These are phyloP conservation scores for Plasmodium fragile DNA, from an alignment of 169 alveolate species.

Conservation along the genomic window DNA sequence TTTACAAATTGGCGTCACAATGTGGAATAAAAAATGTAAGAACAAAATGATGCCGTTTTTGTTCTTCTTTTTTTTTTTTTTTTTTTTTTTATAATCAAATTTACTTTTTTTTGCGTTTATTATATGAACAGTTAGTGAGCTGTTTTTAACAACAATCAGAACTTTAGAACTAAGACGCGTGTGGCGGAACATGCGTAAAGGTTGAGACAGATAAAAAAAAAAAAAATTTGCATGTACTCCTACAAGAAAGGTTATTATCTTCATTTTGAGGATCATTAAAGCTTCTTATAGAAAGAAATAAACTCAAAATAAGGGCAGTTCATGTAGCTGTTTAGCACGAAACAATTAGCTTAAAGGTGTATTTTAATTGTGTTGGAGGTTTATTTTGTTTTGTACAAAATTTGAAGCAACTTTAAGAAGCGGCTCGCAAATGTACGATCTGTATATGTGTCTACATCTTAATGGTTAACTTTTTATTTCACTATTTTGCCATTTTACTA, in stretches of 20 bases:
- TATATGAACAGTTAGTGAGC: neutral
- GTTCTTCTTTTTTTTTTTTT: neutral
- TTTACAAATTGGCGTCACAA: neutral
- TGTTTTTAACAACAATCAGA: neutral
- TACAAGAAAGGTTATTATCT: constrained; percentile 6
- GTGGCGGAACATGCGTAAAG: neutral
- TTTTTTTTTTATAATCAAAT: neutral
- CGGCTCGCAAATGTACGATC: neutral
- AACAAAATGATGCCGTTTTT: neutral
- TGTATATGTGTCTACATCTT: neutral
- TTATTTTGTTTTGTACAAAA: neutral
- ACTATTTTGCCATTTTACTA: neutral
- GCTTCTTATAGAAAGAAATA: neutral
- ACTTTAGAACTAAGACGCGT: constrained; percentile 7
- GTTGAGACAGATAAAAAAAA: constrained; percentile 7
- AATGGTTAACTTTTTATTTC: neutral
- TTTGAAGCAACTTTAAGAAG: neutral
- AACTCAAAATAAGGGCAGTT: constrained; percentile 9
- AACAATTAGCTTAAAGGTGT: constrained; percentile 16
- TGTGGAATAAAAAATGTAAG: neutral
- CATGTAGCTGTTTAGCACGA: neutral
- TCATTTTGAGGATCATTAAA: neutral
- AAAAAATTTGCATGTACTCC: constrained; percentile 30
- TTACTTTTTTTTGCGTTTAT: neutral
- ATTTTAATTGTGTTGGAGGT: neutral